Conservation (phyloP, 2,329 filamentous ascomycete genomes). For the Sphaerulina musiva region DNA sequence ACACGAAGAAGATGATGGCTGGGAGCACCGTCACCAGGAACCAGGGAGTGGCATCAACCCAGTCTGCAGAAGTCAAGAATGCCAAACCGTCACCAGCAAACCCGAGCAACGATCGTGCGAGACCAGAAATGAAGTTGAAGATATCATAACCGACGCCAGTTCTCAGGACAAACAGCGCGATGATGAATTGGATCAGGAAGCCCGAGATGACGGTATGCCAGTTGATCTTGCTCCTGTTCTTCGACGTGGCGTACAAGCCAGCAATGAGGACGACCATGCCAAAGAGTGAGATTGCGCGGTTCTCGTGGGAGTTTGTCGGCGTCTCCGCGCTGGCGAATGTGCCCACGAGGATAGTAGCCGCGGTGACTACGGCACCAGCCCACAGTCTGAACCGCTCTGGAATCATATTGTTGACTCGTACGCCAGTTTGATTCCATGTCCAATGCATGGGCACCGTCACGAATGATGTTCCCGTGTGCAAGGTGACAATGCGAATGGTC, state of each 20-base stretch:
- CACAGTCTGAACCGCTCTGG: slow-evolving; percentile 61
- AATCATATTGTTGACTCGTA: slow-evolving; percentile 53
- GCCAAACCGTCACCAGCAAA: slow-evolving; percentile 66
- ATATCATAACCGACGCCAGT: slow-evolving; percentile 77
- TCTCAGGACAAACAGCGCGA: slow-evolving; percentile 80
- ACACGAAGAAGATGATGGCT: slow-evolving; percentile 92
- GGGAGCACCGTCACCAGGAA: slow-evolving; percentile 79
- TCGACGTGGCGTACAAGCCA: slow-evolving; percentile 63
- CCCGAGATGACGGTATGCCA: slow-evolving; percentile 65
- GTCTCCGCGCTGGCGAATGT: slow-evolving; percentile 66
- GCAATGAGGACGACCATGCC: slow-evolving; percentile 67
- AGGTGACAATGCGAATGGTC: slow-evolving; percentile 64
- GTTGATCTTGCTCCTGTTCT: slow-evolving; percentile 52
- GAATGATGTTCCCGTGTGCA: slow-evolving; percentile 63
- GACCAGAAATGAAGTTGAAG: slow-evolving; percentile 76
- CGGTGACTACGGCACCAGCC: slow-evolving; percentile 55
- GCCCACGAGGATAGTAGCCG: slow-evolving; percentile 69
- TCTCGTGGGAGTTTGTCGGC: slow-evolving; percentile 68
- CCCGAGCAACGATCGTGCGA: slow-evolving; percentile 66
- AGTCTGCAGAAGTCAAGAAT: slow-evolving; percentile 58
- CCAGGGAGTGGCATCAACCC: slow-evolving; percentile 44
- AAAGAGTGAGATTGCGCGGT: slow-evolving; percentile 74
- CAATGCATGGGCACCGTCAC: slow-evolving; percentile 61
- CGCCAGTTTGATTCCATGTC: slow-evolving; percentile 60
- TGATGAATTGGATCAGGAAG: slow-evolving; percentile 80